phyloP scores from a whole-genome alignment of 331 rosid species.

The Saraca asoca region DNA sequence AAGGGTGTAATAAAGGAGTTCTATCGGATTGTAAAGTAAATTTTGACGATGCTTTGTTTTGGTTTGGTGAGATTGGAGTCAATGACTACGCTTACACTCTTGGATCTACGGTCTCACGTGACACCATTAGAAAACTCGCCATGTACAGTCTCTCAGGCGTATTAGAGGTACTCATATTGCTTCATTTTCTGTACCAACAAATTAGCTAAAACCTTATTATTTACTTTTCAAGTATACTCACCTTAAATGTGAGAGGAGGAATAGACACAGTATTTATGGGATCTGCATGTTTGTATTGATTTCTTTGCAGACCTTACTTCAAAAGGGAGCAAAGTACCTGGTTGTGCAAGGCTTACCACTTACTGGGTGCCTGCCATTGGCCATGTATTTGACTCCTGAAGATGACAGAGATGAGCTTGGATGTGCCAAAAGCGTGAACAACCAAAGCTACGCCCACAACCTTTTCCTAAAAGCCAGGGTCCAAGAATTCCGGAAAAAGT shows the following conservation, averaged over 20 bases:
- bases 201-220: too few relatives aligned
- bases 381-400: slow-evolving; percentile 62
- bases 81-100: slow-evolving; percentile 86
- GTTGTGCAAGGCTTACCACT: slow-evolving; percentile 82
- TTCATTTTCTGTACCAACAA: background rate
- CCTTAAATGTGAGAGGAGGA: too few relatives aligned
- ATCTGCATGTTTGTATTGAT: background rate
- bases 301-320: slow-evolving; percentile 58
- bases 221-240: too few relatives aligned
- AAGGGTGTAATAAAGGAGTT: slow-evolving; percentile 42
- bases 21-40: slow-evolving; percentile 42
- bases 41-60: slow-evolving; percentile 68
- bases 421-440: slow-evolving; percentile 69
- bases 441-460: slow-evolving; percentile 63
- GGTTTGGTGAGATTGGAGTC: slow-evolving; percentile 99
- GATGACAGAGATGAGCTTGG: slow-evolving; percentile 73
- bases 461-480: slow-evolving; percentile 49
- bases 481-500: slow-evolving; percentile 55
- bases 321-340: slow-evolving; percentile 83
- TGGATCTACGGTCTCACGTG: slow-evolving; percentile 62
- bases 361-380: slow-evolving; percentile 71
- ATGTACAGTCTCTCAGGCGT: slow-evolving; percentile 47
- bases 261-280: too few relatives aligned
- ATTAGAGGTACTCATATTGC: slow-evolving; percentile 53
- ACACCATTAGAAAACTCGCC: slow-evolving; percentile 60